Evolutionary conservation across 139 green algal genomes (phyloP).

Genomic region (Trebouxia sp.): DNA sequence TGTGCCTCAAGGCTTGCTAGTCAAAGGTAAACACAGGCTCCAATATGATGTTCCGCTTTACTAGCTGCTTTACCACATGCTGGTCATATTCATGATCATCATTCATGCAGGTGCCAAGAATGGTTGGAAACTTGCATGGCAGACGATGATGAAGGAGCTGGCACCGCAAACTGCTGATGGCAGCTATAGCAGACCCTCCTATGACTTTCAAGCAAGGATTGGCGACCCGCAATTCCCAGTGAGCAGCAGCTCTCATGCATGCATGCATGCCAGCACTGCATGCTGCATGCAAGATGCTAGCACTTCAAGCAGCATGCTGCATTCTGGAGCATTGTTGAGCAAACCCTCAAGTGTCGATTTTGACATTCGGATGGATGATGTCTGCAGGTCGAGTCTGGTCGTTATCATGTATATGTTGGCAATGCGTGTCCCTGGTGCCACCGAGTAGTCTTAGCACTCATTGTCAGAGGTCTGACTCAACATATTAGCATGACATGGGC

Average conservation of each 20-base stretch:
- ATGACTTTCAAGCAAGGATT: conserved; percentile 67
- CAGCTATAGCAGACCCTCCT: conserved; percentile 72
- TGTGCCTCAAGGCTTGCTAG: conserved; percentile 75
- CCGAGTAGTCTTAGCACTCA: conserved; percentile 74
- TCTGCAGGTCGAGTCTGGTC: conserved; percentile 57
- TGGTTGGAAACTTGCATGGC: conserved; percentile 74
- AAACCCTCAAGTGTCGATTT: not conserved
- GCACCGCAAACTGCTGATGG: conserved; percentile 79
- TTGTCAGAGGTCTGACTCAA: conserved; percentile 56
- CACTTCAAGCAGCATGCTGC: not conserved
- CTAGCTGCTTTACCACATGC: not conserved
- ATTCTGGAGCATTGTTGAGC: not conserved
- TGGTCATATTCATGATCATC: not conserved
- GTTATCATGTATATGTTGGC: conserved; percentile 88
- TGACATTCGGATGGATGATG: not conserved
- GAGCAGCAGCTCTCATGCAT: not conserved
- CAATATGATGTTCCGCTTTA: not conserved
- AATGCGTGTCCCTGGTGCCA: conserved; percentile 98
- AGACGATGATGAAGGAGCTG: conserved; percentile 86
- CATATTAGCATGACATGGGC: conserved; percentile 46
- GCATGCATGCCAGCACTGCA: not conserved
- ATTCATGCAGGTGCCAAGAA: conserved; percentile 64
- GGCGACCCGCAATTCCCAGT: conserved; percentile 63
- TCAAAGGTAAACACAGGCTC: conserved; percentile 45
- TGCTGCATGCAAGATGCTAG: not conserved